Base-by-base conservation (phyloP, 306 rosid genomes). In the Carpinus fangiana region DNA sequence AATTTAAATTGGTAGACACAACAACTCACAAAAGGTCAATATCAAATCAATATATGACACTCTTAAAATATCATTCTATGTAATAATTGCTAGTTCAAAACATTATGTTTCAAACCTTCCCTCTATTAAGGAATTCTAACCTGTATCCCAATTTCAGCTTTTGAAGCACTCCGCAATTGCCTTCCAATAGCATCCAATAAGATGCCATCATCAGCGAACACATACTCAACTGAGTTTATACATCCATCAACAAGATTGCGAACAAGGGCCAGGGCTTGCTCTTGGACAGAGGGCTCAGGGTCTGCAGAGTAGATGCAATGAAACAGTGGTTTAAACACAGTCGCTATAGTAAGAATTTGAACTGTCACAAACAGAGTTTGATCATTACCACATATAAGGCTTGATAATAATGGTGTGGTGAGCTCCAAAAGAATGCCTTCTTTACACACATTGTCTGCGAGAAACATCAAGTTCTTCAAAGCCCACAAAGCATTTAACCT, bases 161-260 rank as follows among this genome's bases (percentile, higher is more conserved):
- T 91, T 73, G 89, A 88, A 71, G 84, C 80, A 75, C 72, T 88
- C 81, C 47, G 91, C 86, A 95, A 77, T 74, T 79, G 97, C 86
- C 91, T 90, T 83, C 88, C 90, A 73, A 95, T 87, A 60, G 99
- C 91, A 80, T 91, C 87, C 78, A 95, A 82, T 80, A 95, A 77
- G 36, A 93, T 77, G 59, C 89, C 90, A 87, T 93, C 90, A 80
- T 91, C 98, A 73, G 92, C 83, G 75, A 93, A 90, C 60, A 81
- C 90, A 73, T 86, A 89, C 79, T 91, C 88, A 74, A 93, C 65
- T 82, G 87, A 90, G 67, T 91, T 73, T 61, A 88, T 43, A 82
- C 86, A 84, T 84, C 99, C 98, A 88, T 91, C 98, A 79, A 95
- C 88, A 75, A 95, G 89, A 88, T 95, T 95, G 78, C 98, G 84